Conservation (phyloP, 805 yeast genomes). For the Maudiozyma pseudohumilis region DNA sequence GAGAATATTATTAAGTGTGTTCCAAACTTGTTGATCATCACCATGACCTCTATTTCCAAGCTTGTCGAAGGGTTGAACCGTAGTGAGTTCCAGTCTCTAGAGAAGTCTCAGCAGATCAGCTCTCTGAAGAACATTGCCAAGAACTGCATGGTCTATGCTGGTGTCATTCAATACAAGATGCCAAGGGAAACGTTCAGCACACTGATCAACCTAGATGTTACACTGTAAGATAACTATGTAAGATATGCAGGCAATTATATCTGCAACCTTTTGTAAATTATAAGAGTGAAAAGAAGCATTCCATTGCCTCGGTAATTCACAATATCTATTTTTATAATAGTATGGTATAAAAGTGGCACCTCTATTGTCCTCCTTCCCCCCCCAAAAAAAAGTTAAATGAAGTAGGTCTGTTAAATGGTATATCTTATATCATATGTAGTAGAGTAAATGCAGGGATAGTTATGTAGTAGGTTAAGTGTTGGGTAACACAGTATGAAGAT, state of each 20-base stretch:
- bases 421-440: background rate
- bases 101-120: slow-evolving; percentile 44
- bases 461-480: background rate
- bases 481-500: background rate
- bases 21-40: slow-evolving; percentile 69
- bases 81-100: slow-evolving; percentile 34
- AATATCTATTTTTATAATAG: too few species aligned
- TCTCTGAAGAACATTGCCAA: slow-evolving; percentile 57
- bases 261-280: too few species aligned
- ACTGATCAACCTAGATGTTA: slow-evolving; percentile 52
- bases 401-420: too few species aligned
- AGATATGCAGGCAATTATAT: too few species aligned
- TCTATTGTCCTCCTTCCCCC: too few species aligned
- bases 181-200: slow-evolving; percentile 72
- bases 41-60: slow-evolving; percentile 67
- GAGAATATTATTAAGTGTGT: slow-evolving; percentile 68
- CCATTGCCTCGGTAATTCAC: too few species aligned
- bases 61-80: slow-evolving; percentile 36
- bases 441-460: background rate
- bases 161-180: slow-evolving; percentile 88
- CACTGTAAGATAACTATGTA: slow-evolving; percentile 10
- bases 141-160: slow-evolving; percentile 90
- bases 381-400: too few species aligned
- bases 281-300: too few species aligned
- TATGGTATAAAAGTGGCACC: too few species aligned